A percentile compares a stretch with the other conserved stretches of the same genome.
Evolutionary conservation across 192 early-diverging fungal genomes (phyloP).

Genomic region (Geranomyces variabilis): DNA sequence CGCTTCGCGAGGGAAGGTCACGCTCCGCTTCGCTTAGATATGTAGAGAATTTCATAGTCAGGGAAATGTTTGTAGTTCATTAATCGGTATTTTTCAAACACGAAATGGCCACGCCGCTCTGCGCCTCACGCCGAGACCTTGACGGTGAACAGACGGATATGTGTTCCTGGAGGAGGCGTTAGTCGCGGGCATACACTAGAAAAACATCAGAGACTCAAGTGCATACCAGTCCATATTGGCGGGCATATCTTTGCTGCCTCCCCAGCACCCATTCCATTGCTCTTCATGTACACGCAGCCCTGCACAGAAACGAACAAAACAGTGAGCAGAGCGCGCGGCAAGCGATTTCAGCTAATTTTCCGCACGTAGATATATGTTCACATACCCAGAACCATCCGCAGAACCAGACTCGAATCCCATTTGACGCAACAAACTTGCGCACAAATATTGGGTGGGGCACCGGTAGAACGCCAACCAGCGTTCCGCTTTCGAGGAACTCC

Average conservation of each 20-base stretch:
- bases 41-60: no score
- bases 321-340: background rate
- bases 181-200: background rate
- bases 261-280: slow-evolving; percentile 28
- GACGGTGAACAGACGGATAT: slow-evolving; percentile 31
- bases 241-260: slow-evolving; percentile 48
- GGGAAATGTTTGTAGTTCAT: no score
- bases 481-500: slow-evolving; percentile 55
- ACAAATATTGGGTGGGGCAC: slow-evolving; percentile 52
- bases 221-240: slow-evolving; percentile 49
- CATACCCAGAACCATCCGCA: slow-evolving; percentile 51
- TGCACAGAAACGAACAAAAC: slow-evolving; percentile 10
- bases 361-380: no score
- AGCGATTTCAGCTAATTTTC: no score
- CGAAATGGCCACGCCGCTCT: no score
- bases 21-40: no score
- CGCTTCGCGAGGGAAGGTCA: no score
- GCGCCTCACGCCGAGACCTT: slow-evolving; percentile 12
- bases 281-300: slow-evolving; percentile 47
- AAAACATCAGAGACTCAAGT: no score
- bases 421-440: slow-evolving; percentile 41
- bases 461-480: slow-evolving; percentile 55
- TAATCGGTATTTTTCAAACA: no score
- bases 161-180: slow-evolving; percentile 14
- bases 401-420: slow-evolving; percentile 50